Conservation (phyloP, 495 filamentous ascomycete species). For the Glutinoglossum americanum region DNA sequence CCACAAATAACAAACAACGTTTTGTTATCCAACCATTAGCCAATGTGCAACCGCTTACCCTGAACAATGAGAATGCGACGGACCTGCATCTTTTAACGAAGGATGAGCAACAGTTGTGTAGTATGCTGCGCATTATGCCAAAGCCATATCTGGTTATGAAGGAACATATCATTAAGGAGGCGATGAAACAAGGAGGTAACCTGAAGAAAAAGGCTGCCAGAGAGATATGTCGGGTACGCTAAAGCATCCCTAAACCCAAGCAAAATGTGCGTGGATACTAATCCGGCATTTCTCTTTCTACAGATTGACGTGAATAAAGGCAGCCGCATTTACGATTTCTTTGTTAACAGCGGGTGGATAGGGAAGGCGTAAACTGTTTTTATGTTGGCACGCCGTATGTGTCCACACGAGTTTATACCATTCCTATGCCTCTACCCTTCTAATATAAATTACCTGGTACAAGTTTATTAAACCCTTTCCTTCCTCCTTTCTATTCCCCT, state of each 20-base stretch:
- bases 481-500: not conserved
- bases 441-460: not conserved
- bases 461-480: not conserved
- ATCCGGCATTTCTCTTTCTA: not conserved
- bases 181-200: constrained; percentile 63
- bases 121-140: constrained; percentile 57
- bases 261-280: not conserved
- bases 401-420: not conserved
- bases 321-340: constrained; percentile 74
- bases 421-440: not conserved
- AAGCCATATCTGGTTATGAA: constrained; percentile 93
- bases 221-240: constrained; percentile 38
- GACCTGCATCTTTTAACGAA: constrained; percentile 72
- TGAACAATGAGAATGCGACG: constrained; percentile 54
- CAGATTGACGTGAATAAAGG: constrained; percentile 45
- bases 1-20: constrained; percentile 8
- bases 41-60: constrained; percentile 40
- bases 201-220: constrained; percentile 81
- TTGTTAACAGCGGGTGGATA: constrained; percentile 83
- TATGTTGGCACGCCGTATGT: not conserved
- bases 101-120: constrained; percentile 73
- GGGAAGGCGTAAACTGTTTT: constrained; percentile 30
- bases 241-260: not conserved
- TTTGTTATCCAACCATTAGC: constrained; percentile 18
- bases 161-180: constrained; percentile 67